Evolutionary conservation across 257 asterid genomes (phyloP), one percentile per base, ranked within the genome.

Genomic region (Rauvolfia tetraphylla): DNA sequence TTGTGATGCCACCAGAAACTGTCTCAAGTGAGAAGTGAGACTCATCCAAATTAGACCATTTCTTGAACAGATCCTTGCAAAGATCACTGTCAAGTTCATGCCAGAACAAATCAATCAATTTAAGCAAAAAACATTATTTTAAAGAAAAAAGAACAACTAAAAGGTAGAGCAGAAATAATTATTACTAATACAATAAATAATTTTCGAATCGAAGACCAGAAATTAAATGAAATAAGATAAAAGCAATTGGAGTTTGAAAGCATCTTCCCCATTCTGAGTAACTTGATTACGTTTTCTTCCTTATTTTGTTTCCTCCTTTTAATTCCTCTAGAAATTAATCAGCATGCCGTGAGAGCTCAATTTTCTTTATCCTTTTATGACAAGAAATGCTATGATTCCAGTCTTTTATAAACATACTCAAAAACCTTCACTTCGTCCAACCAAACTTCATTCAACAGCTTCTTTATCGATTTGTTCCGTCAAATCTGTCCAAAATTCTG

Each of bases 1-100:
- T 95, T 74, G 99, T 95, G 83, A 95, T 95, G 86, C 99, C 99
- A 68, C 99, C 99, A n/a, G 99, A 88, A 70, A 95, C 93, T 12
- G 86, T 95, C 76, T 91, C 95, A 53, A 90, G 88, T 77, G 97
- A 88, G 85, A 91, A 87, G 79, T 76, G 83, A 53, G 99, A 89
- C 79, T 85, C 96, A 62, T 92, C 89, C 88, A 92, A 79, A 76
- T 80, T 78, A 53, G 88, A 83, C 98, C 98, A 95, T 71, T 91
- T 82, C 84, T 87, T 81, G 90, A 90, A 95, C 65, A 95, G 84
- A 85, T 92, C 94, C 89, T 88, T 92, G 90, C 91, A 95, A 46
- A 95, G 86, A 75, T 80, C 94, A 87, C 97, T 92, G 92, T 80
- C 81, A 82, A 49, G 68, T 51, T 31, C 38, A 79, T 81, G 48